Evolutionary conservation across 1,284 basidiomycete species (phyloP), one percentile per base, ranked within the genome.

Genomic region (Xerocomus tenax): DNA sequence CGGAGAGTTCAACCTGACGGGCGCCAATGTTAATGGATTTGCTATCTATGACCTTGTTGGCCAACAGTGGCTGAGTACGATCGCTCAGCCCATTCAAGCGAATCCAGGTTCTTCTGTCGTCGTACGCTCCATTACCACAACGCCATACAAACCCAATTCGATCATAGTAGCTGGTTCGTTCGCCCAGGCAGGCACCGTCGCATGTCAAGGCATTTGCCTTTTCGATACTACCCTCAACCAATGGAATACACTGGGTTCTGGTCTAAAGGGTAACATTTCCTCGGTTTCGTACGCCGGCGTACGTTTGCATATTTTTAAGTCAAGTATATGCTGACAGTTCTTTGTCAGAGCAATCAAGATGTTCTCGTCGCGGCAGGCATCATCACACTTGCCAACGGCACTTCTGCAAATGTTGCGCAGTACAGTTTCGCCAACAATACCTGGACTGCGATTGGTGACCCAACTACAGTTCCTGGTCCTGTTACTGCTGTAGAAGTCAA

Each of bases 151-250:
- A 60, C 69, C 79, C 25, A 77, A 82, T 45, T 76, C 74, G 2
- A 66, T 98, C 47, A 73, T 96, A 46, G 87, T 95, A 5, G 90
- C 87, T 3, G 95, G 95, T 23, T 81, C 84, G 15, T 98, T 98
- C 59, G 72, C 79, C 0, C 77, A 80, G 39, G 91, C 88, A 1
- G 94, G 92, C 8, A 78, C 81, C 0, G 69, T 88, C 16, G 67
- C 72, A 0, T 98, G 95, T 67, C 76, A 79, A 30, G 84, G 79
- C 2, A 81, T 98, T 42, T 98, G 95, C 67, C 71, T 79, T 18
- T 84, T 89, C 66, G 82, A 92, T 61, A 77, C 75, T 3, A 66
- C 65, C 5, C 72, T 71, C 15, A 81, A 78, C 54, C 83, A 87
- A 60, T 98, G 94, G 94, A 82, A 72, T 45, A 69, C 77, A 2